Evolutionary conservation across 106 monocot species (phyloP).

Genomic region (Phalaenopsis aphrodite): DNA sequence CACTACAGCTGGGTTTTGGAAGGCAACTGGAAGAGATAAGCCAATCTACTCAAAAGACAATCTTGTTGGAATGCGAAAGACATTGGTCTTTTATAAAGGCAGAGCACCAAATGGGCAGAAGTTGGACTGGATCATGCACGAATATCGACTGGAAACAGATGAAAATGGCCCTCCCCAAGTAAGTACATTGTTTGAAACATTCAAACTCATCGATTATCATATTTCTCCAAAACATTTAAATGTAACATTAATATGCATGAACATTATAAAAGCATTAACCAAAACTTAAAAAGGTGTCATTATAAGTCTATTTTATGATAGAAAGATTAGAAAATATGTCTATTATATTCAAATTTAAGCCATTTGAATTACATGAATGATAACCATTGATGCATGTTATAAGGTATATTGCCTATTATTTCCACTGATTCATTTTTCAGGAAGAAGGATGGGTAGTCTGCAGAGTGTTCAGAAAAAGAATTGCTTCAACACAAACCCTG

Average conservation of each 20-base stretch:
- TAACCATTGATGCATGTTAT: too few relatives aligned
- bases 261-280: too few relatives aligned
- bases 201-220: too few relatives aligned
- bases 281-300: too few relatives aligned
- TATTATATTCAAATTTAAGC: too few relatives aligned
- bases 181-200: not conserved
- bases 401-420: too few relatives aligned
- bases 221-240: too few relatives aligned
- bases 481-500: slow-evolving; percentile 13
- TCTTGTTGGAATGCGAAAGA: slow-evolving; percentile 58
- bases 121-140: slow-evolving; percentile 69
- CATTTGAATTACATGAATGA: too few relatives aligned
- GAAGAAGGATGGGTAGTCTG: slow-evolving; percentile 81
- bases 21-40: slow-evolving; percentile 64
- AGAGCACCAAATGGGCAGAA: slow-evolving; percentile 61
- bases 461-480: slow-evolving; percentile 54
- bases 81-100: slow-evolving; percentile 48
- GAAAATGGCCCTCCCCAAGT: slow-evolving; percentile 4
- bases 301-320: too few relatives aligned
- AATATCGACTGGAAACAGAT: slow-evolving; percentile 29
- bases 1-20: slow-evolving; percentile 54
- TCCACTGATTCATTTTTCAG: slow-evolving; percentile 13
- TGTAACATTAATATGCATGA: too few relatives aligned
- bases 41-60: slow-evolving; percentile 43
- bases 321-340: too few relatives aligned